Evolutionary conservation across 768 basidiomycete genomes (phyloP).

Genomic region (Cystofilobasidium ferigula): DNA sequence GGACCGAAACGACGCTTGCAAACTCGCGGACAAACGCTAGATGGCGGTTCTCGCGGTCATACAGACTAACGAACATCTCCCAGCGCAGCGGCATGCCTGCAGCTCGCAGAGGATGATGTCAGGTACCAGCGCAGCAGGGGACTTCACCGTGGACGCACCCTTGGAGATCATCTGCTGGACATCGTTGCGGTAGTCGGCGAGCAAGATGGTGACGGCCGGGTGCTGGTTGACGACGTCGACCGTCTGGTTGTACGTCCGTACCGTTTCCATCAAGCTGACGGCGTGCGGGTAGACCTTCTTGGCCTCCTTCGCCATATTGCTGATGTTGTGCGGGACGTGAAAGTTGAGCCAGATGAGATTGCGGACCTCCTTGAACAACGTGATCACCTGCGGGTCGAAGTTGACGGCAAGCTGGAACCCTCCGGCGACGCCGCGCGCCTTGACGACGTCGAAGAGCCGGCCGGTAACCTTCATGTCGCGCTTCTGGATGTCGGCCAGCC

Average conservation of each 20-base stretch:
- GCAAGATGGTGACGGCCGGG: slow-evolving; percentile 82
- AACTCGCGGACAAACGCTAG: slow-evolving; percentile 91
- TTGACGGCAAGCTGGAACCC: slow-evolving; percentile 81
- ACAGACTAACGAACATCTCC: slow-evolving; percentile 94
- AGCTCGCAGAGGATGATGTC: background rate
- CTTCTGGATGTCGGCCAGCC: slow-evolving; percentile 88
- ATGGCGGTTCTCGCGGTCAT: slow-evolving; percentile 79
- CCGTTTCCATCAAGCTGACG: slow-evolving; percentile 84
- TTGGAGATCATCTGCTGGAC: slow-evolving; percentile 83
- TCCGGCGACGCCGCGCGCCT: slow-evolving; percentile 42
- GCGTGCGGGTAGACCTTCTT: slow-evolving; percentile 97
- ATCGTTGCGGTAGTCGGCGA: slow-evolving; percentile 87
- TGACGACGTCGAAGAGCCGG: slow-evolving; percentile 72
- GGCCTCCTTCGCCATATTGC: slow-evolving; percentile 96
- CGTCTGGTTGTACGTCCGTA: slow-evolving; percentile 94
- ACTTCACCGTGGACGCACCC: slow-evolving; percentile 46
- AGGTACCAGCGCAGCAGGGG: background rate
- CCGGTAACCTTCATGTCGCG: slow-evolving; percentile 87
- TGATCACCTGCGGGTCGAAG: slow-evolving; percentile 97
- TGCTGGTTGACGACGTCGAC: slow-evolving; percentile 81
- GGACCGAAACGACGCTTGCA: slow-evolving; percentile 75
- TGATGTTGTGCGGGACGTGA: slow-evolving; percentile 84
- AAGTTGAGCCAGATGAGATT: slow-evolving; percentile 93
- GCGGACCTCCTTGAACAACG: slow-evolving; percentile 94
- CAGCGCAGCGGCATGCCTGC: slow-evolving; percentile 88